Conservation (phyloP, 1,139 yeast genomes). For the Suhomyces ambrosiae region DNA sequence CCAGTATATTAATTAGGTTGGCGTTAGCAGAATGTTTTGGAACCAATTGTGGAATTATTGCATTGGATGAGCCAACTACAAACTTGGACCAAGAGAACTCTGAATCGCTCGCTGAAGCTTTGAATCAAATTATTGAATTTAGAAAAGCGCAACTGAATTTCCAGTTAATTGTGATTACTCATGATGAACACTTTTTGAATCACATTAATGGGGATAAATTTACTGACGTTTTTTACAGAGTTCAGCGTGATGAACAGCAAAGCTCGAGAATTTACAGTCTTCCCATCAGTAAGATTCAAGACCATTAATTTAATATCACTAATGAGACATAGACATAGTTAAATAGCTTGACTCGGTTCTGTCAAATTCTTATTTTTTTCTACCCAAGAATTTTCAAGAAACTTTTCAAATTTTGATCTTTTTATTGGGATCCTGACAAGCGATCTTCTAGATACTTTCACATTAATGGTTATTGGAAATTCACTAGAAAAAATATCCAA, state of each 20-base stretch:
- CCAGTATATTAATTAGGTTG: slow-evolving; percentile 85
- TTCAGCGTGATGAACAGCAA: slow-evolving; percentile 78
- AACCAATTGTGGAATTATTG: slow-evolving; percentile 89
- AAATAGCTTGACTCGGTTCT: too few relatives aligned
- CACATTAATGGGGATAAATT: slow-evolving; percentile 84
- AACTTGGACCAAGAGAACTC: slow-evolving; percentile 89
- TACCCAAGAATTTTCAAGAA: slow-evolving; percentile 74
- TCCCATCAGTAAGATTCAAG: slow-evolving; percentile 45
- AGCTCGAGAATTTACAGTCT: slow-evolving; percentile 65
- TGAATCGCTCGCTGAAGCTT: slow-evolving; percentile 81
- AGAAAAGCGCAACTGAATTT: slow-evolving; percentile 82
- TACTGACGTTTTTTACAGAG: slow-evolving; percentile 86
- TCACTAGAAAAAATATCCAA: slow-evolving; percentile 54
- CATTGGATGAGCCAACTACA: slow-evolving; percentile 97
- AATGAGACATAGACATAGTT: too few relatives aligned
- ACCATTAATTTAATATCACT: slow-evolving; percentile 14
- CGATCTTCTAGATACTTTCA: slow-evolving; percentile 52
- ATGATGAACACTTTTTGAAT: slow-evolving; percentile 86
- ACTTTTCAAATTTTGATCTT: slow-evolving; percentile 59
- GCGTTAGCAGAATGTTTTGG: slow-evolving; percentile 98
- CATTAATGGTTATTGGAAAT: slow-evolving; percentile 43
- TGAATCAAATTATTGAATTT: slow-evolving; percentile 72
- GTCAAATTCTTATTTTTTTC: slow-evolving; percentile 52
- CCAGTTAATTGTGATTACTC: slow-evolving; percentile 93
- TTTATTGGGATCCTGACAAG: slow-evolving; percentile 54